These are phyloP conservation scores for Kalanchoe fedtschenkoi DNA, from an alignment of 164 flowering plant species.

Conservation along the genomic window DNA sequence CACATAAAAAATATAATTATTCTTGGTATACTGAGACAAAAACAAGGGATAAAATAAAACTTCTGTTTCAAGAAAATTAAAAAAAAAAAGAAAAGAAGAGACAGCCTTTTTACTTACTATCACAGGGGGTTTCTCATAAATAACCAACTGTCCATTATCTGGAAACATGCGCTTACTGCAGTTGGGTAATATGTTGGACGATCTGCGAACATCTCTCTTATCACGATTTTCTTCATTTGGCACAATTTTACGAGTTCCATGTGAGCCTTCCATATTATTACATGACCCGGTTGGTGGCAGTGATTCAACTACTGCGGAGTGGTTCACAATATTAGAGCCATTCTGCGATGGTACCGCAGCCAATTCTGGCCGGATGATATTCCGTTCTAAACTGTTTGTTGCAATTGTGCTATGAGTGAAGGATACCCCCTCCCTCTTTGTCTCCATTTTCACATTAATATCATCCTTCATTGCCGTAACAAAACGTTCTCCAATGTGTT, in stretches of 20 bases:
- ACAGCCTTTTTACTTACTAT: not conserved
- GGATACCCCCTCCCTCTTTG: not conserved
- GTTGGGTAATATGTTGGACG: not conserved
- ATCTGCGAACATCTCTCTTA: not conserved
- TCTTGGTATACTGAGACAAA: too few species aligned
- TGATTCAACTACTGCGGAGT: not conserved
- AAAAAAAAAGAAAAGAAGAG: not conserved
- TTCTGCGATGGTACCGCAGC: not conserved
- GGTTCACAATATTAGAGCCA: not conserved
- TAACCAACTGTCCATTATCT: not conserved
- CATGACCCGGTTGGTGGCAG: not conserved
- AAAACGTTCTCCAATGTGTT: conserved; percentile 2
- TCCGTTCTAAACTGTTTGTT: not conserved
- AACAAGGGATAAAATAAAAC: too few species aligned
- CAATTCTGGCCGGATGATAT: not conserved
- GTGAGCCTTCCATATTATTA: not conserved
- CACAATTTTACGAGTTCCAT: not conserved
- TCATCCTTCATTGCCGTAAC: not conserved
- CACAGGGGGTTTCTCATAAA: not conserved
- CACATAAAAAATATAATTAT: too few species aligned
- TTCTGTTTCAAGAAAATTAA: not conserved
- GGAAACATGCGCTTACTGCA: not conserved
- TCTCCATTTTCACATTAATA: not conserved
- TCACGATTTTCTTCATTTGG: not conserved
- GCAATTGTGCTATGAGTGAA: too few species aligned